Conservation (phyloP, 352 stramenopile genomes). For the Phytophthora pseudosyringae region DNA sequence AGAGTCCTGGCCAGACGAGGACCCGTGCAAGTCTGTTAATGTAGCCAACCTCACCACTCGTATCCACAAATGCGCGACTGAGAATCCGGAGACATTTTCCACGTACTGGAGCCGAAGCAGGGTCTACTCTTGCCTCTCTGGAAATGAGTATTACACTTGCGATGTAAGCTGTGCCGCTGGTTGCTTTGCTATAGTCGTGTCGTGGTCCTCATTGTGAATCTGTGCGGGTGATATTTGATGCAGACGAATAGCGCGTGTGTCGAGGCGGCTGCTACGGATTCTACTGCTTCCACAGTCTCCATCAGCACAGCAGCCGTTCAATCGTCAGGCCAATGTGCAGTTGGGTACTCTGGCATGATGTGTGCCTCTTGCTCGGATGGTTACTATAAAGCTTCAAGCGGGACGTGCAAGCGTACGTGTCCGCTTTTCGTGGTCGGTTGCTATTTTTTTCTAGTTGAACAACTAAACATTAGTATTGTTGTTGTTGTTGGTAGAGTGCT, state of each 20-base stretch:
- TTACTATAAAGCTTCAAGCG: slow-evolving; percentile 70
- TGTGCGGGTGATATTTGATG: not conserved
- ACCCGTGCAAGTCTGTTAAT: slow-evolving; percentile 56
- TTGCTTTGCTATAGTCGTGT: not conserved
- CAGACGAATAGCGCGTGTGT: slow-evolving; percentile 43
- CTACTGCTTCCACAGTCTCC: slow-evolving; percentile 3
- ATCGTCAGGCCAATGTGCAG: slow-evolving; percentile 43
- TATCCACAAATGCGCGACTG: slow-evolving; percentile 53
- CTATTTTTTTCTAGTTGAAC: not conserved
- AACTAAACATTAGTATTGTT: not conserved
- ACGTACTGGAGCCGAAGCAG: slow-evolving; percentile 61
- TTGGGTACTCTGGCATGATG: slow-evolving; percentile 57
- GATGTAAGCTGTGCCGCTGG: slow-evolving; percentile 43
- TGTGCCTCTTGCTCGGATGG: slow-evolving; percentile 49
- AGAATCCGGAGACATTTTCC: slow-evolving; percentile 38
- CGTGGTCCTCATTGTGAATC: not conserved
- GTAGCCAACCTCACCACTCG: slow-evolving; percentile 37
- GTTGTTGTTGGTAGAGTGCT: slow-evolving; percentile 34
- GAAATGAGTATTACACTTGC: slow-evolving; percentile 67
- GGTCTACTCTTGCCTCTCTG: slow-evolving; percentile 67
- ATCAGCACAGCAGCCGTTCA: slow-evolving; percentile 24
- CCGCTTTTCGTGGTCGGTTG: not conserved
- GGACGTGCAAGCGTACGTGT: slow-evolving; percentile 60
- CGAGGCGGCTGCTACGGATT: slow-evolving; percentile 10
- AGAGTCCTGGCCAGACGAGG: slow-evolving; percentile 44